Evolutionary conservation across 179 eudicot genomes (phyloP).

Genomic region (Vitellaria paradoxa): DNA sequence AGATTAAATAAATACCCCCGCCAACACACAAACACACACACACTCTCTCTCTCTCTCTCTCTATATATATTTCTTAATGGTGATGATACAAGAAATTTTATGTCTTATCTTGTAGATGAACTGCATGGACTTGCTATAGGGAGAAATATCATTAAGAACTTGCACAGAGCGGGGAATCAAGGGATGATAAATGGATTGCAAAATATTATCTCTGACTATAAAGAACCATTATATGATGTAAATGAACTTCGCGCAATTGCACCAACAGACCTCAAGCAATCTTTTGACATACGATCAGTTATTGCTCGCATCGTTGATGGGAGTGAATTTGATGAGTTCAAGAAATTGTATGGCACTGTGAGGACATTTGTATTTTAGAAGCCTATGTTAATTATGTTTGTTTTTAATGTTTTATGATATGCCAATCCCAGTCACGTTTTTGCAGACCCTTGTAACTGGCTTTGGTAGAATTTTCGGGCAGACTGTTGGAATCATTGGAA

Average conservation of each 20-base stretch:
- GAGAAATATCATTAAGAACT: slow-evolving; percentile 83
- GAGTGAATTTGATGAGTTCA: slow-evolving; percentile 99
- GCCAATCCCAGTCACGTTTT: slow-evolving; percentile 5
- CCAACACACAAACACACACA: background rate
- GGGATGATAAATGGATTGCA: slow-evolving; percentile 29
- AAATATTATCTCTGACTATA: slow-evolving; percentile 36
- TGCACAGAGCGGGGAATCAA: slow-evolving; percentile 73
- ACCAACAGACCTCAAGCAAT: slow-evolving; percentile 89
- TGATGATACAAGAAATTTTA: slow-evolving; percentile 1
- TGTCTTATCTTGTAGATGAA: slow-evolving; percentile 66
- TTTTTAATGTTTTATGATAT: slow-evolving; percentile 6
- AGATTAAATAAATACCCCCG: too few species aligned
- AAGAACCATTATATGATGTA: slow-evolving; percentile 83
- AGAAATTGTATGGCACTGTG: slow-evolving; percentile 99
- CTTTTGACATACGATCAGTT: slow-evolving; percentile 83
- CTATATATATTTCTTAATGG: background rate
- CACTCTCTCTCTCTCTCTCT: background rate
- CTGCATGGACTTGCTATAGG: slow-evolving; percentile 91
- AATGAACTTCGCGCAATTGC: slow-evolving; percentile 87
- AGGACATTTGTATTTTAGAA: slow-evolving; percentile 42
- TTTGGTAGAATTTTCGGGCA: slow-evolving; percentile 88
- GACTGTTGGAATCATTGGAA: slow-evolving; percentile 95
- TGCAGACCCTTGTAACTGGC: slow-evolving; percentile 96
- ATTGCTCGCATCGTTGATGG: slow-evolving; percentile 96
- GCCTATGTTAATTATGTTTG: background rate